Evolutionary conservation across 192 early-diverging fungal species (phyloP), one percentile per base, ranked within the genome.

Genomic region (Coemansia guatemalensis): DNA sequence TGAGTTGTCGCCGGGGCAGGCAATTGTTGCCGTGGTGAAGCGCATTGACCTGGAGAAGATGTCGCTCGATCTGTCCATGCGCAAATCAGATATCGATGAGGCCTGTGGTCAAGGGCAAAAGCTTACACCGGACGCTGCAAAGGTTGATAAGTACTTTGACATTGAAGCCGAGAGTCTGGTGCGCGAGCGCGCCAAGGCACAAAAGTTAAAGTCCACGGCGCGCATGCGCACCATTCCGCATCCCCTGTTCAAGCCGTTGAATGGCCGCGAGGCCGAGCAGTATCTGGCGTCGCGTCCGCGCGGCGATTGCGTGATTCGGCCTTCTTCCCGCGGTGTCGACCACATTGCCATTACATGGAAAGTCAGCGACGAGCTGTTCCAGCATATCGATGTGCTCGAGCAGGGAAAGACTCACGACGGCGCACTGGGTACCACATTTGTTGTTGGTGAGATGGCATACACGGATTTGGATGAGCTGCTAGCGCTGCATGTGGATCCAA

Each of bases 341-440:
- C 93, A 95, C 64, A 84, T 99, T 14, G 89, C 92, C 1, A 89
- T 97, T 21, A 98, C 94, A 18, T 95, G 93, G 91, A 97, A 98
- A 68, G 87, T 95, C 7, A 90, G 82, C 49, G 90, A 95, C 21
- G 88, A 83, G 4, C 71, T 95, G 52, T 95, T 86, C 82, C 92
- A 95, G 74, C 95, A 97, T 65, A 83, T 98, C 55, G 93, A 86
- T 59, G 82, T 77, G 29, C 53, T 41, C 25, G 74, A 79, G 55
- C 58, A 70, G 41, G 68, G 53, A 55, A 90, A 92, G 74, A 84
- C 86, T 47, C 88, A 86, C 57, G 91, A 89, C 41, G 86, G 78
- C 53, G 87, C 86, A 21, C 68, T 94, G 7, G 92, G 90, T 54
- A 75, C 84, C 41, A 82, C 76, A 7, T 83, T 95, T 44, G 82